Conservation (phyloP, 1,284 basidiomycete genomes). For the Ustilago crameri region DNA sequence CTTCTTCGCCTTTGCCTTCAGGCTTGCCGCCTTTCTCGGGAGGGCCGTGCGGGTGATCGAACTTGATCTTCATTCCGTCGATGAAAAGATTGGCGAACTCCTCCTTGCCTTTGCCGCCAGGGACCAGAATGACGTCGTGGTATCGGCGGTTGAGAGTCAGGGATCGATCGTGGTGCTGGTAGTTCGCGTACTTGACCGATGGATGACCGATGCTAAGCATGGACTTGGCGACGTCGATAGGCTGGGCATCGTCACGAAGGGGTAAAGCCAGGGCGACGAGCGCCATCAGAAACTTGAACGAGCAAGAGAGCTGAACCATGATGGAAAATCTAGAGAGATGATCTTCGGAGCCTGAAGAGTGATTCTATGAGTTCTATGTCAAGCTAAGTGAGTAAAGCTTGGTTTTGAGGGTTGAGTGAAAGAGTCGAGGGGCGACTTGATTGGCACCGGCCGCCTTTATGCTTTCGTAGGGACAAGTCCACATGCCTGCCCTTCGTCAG, state of each 20-base stretch:
- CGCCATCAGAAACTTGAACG: conserved; percentile 17
- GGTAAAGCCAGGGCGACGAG: conserved; percentile 22
- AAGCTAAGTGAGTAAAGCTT: neutral
- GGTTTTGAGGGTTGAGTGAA: neutral
- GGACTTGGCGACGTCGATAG: conserved; percentile 7
- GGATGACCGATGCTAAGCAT: conserved; percentile 1
- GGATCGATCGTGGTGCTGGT: neutral
- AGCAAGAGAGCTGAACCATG: conserved; percentile 17
- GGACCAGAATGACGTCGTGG: conserved; percentile 19
- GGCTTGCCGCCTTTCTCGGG: conserved; percentile 5
- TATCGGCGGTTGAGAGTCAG: conserved; percentile 16
- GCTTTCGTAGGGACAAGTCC: neutral
- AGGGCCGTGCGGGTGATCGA: conserved; percentile 7
- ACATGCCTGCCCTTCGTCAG: neutral
- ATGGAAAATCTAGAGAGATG: conserved; percentile 2
- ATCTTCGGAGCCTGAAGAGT: neutral
- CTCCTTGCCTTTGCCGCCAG: conserved; percentile 12
- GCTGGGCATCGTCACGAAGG: conserved; percentile 18
- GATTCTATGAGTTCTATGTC: conserved; percentile 4
- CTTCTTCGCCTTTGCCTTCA: conserved; percentile 1
- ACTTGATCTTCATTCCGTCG: conserved; percentile 16
- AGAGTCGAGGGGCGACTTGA: neutral
- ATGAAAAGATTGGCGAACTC: conserved; percentile 4
- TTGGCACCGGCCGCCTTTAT: neutral
- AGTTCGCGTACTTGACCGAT: conserved; percentile 2